Conservation (phyloP, 352 stramenopile species). For the Phytophthora sojae region DNA sequence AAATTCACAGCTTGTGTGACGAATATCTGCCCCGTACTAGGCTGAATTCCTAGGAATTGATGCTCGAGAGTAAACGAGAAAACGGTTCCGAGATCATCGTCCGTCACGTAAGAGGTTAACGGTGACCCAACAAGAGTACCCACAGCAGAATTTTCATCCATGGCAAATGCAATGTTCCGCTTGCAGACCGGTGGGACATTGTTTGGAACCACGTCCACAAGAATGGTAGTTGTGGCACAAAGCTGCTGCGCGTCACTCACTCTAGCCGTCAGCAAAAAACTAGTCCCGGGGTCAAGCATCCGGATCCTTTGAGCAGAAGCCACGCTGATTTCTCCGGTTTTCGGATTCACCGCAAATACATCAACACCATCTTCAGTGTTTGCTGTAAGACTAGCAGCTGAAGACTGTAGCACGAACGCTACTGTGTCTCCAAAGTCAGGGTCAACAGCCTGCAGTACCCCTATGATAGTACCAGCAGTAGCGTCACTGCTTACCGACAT, state of each 20-base stretch:
- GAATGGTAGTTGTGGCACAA: constrained; percentile 3
- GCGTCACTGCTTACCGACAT: constrained; percentile 29
- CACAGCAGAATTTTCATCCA: constrained; percentile 33
- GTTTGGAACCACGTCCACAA: constrained; percentile 23
- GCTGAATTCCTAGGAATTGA: constrained; percentile 33
- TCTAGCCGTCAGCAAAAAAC: constrained; percentile 21
- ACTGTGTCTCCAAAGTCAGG: constrained; percentile 28
- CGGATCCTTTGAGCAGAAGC: constrained; percentile 10
- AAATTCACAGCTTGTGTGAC: constrained; percentile 32
- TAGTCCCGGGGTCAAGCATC: constrained; percentile 13
- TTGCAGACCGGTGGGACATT: constrained; percentile 26
- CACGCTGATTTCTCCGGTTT: constrained; percentile 30
- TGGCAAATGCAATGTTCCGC: constrained; percentile 3
- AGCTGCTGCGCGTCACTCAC: constrained; percentile 22
- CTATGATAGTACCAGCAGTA: constrained; percentile 19
- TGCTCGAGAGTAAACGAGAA: constrained; percentile 39
- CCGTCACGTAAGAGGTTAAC: constrained; percentile 19
- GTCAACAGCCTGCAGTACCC: constrained; percentile 29
- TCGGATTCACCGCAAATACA: constrained; percentile 27
- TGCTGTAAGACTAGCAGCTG: not conserved
- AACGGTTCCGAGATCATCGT: constrained; percentile 33
- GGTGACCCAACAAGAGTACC: constrained; percentile 23
- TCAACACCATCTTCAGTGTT: constrained; percentile 9
- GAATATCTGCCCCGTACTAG: constrained; percentile 36
- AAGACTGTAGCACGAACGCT: constrained; percentile 23